Percentiles rank a stretch among this genome's conserved stretches.
phyloP scores from a whole-genome alignment of 345 rosid species.

The Euphorbia tirucalli region DNA sequence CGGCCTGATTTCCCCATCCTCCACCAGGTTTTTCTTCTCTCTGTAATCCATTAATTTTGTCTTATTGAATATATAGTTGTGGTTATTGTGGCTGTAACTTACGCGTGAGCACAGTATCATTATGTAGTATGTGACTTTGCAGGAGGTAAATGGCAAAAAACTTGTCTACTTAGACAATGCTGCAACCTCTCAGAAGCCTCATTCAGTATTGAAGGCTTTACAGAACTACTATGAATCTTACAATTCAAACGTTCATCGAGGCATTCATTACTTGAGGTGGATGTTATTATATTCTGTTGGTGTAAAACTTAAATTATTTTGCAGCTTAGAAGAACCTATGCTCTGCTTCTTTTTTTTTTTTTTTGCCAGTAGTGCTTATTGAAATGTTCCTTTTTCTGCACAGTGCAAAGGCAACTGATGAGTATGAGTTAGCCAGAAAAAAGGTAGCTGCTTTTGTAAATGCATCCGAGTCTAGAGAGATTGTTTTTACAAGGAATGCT shows the following conservation, averaged over 20 bases:
- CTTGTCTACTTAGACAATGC: conserved; percentile 93
- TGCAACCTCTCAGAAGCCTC: conserved; percentile 96
- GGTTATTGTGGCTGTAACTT: neutral
- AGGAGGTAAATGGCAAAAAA: conserved; percentile 80
- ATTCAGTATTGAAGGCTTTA: conserved; percentile 62
- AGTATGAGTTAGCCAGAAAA: conserved; percentile 83
- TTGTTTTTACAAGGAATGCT: conserved; percentile 89
- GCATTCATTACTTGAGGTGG: conserved; percentile 81
- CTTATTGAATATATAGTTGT: neutral
- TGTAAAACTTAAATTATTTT: neutral
- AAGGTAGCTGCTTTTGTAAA: conserved; percentile 82
- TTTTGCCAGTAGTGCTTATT: neutral
- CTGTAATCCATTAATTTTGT: neutral
- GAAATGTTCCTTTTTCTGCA: neutral
- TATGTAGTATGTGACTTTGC: conserved; percentile 15
- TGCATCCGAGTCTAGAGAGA: conserved; percentile 65
- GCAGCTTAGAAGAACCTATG: neutral
- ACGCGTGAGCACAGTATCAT: neutral
- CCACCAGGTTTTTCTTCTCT: conserved; percentile 49
- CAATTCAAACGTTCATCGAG: conserved; percentile 90
- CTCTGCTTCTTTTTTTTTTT: neutral
- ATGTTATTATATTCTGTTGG: neutral
- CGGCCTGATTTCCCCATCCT: conserved; percentile 85
- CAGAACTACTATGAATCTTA: conserved; percentile 66
- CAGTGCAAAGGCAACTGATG: conserved; percentile 93